Conservation (phyloP, 805 yeast genomes). For the Maudiozyma barnettii region DNA sequence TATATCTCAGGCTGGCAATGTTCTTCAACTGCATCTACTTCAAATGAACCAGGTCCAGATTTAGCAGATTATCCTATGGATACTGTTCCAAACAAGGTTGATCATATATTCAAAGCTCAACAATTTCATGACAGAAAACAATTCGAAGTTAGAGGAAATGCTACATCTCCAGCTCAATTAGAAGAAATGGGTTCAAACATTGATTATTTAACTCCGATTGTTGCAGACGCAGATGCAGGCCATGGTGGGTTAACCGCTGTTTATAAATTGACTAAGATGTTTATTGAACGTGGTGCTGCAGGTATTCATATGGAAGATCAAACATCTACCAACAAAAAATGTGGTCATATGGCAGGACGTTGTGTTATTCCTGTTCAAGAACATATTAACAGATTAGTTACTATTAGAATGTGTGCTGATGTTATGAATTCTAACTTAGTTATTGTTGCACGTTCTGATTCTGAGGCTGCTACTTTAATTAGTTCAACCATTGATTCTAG, state of each 20-base stretch:
- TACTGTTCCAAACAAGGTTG: slow-evolving; percentile 97
- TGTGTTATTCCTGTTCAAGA: slow-evolving; percentile 96
- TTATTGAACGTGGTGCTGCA: slow-evolving; percentile 96
- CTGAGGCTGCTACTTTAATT: slow-evolving; percentile 93
- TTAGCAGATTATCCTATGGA: slow-evolving; percentile 98
- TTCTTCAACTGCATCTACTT: slow-evolving; percentile 93
- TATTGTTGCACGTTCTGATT: slow-evolving; percentile 90
- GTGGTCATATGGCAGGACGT: slow-evolving; percentile 99
- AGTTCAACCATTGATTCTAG: slow-evolving; percentile 90
- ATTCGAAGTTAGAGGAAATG: slow-evolving; percentile 64
- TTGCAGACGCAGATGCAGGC: slow-evolving; percentile 98
- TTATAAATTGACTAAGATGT: slow-evolving; percentile 88
- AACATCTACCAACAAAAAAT: slow-evolving; percentile 97
- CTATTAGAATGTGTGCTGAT: slow-evolving; percentile 92
- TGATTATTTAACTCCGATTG: slow-evolving; percentile 87
- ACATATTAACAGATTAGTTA: slow-evolving; percentile 88
- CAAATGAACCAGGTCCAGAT: slow-evolving; percentile 97
- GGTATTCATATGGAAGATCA: slow-evolving; percentile 98
- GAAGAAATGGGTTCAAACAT: slow-evolving; percentile 62
- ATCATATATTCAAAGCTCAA: slow-evolving; percentile 94
- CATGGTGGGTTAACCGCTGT: slow-evolving; percentile 98
- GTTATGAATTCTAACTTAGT: slow-evolving; percentile 79
- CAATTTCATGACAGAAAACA: slow-evolving; percentile 96
- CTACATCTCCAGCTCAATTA: slow-evolving; percentile 47
- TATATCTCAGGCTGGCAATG: slow-evolving; percentile 99